Percentiles rank a stretch among this genome's conserved stretches.
phyloP scores from a whole-genome alignment of 2,329 filamentous ascomycete genomes.

The Aspergillus ochraceoroseus region DNA sequence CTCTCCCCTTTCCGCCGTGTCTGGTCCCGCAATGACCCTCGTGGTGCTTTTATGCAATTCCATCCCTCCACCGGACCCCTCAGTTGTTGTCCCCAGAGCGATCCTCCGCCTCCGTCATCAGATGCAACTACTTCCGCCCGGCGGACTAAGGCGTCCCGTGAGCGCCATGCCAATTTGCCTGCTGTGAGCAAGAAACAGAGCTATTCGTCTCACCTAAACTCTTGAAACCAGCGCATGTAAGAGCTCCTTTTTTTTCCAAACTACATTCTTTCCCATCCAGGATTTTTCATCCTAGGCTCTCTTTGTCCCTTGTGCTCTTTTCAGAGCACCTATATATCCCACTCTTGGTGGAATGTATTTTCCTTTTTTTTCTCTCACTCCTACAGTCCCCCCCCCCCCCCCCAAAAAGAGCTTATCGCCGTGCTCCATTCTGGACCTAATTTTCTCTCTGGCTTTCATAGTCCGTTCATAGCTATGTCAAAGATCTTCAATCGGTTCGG shows the following conservation, averaged over 20 bases:
- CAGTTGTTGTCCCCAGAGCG: constrained; percentile 6
- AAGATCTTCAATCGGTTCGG: constrained; percentile 12
- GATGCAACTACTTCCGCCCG: constrained; percentile 24
- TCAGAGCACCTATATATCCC: no score
- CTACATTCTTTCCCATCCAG: no score
- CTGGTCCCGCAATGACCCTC: constrained; percentile 16
- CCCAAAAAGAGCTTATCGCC: no score
- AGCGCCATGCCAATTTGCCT: constrained; percentile 19
- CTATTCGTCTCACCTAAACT: constrained; percentile 5
- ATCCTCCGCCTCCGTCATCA: constrained; percentile 16
- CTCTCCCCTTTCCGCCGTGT: no score
- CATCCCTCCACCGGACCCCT: constrained; percentile 12
- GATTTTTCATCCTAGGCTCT: no score
- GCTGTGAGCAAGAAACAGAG: constrained; percentile 11
- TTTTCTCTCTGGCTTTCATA: not conserved
- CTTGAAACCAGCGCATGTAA: constrained; percentile 2
- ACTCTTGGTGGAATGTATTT: no score
- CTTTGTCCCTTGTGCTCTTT: not conserved
- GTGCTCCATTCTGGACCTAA: not conserved
- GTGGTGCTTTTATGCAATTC: constrained; percentile 22
- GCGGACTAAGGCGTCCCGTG: constrained; percentile 24
- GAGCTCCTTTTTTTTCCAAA: constrained; percentile 6
- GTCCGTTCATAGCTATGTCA: constrained; percentile 20
- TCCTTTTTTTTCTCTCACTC: not conserved
- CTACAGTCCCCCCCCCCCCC: not conserved